Evolutionary conservation across 805 yeast species (phyloP).

Genomic region (Kregervanrija fluxuum): DNA sequence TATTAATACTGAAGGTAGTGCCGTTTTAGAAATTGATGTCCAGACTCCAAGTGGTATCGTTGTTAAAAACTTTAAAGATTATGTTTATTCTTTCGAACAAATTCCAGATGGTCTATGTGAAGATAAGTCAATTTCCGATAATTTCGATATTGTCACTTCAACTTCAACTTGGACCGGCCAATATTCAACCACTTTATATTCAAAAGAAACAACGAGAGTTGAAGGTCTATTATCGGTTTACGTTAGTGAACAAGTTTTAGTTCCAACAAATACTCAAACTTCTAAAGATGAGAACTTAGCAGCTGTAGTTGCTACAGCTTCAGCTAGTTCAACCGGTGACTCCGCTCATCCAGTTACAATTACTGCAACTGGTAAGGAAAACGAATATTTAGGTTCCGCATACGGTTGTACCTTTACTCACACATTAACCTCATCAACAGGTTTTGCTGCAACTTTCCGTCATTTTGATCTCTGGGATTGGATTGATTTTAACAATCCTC

Average conservation of each 20-base stretch:
- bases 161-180: neutral
- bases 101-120: no score
- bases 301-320: neutral
- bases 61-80: no score
- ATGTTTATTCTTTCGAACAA: no score
- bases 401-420: constrained; percentile 1
- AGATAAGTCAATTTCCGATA: no score
- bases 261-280: no score
- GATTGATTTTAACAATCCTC: neutral
- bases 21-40: no score
- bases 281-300: no score
- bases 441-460: constrained; percentile 6
- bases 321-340: neutral
- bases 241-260: no score
- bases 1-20: neutral
- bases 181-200: no score
- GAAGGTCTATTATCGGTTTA: no score
- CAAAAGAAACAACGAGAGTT: no score
- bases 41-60: no score
- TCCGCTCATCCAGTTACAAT: neutral
- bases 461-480: neutral
- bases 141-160: constrained; percentile 3
- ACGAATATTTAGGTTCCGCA: neutral
- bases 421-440: neutral
- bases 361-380: neutral